A percentile compares a stretch with the other conserved stretches of the same genome.
Evolutionary conservation across 305 asterid species (phyloP).

Genomic region (Solanum hybrid): DNA sequence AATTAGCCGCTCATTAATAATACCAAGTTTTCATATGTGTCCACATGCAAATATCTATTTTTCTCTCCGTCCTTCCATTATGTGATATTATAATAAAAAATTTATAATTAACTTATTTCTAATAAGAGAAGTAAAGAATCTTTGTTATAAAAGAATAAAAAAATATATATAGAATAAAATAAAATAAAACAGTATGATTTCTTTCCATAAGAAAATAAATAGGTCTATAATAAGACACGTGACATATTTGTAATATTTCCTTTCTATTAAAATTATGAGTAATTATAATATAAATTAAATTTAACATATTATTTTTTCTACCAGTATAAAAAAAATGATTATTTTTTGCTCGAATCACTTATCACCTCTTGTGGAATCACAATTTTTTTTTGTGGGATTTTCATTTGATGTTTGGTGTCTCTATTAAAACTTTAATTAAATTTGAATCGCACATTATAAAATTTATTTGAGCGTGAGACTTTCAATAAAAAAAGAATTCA

Average conservation of each 20-base stretch:
- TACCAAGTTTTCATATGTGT: background rate
- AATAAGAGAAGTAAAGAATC: background rate
- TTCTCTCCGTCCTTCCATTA: no score
- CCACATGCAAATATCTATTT: background rate
- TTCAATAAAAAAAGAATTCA: no score
- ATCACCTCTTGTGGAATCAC: background rate
- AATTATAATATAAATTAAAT: no score
- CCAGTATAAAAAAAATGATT: background rate
- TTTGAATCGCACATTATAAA: fast-evolving
- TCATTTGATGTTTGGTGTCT: no score
- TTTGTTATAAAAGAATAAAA: no score
- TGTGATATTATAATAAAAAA: no score
- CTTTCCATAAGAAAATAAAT: background rate
- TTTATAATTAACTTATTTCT: background rate
- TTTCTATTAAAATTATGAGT: no score
- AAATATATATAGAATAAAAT: no score
- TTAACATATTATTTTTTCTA: background rate
- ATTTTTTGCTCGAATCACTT: background rate
- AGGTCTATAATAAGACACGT: background rate
- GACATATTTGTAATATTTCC: background rate
- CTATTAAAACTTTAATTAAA: no score
- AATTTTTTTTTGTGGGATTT: no score
- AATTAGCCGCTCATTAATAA: background rate
- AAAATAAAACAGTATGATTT: background rate
- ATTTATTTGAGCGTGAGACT: no score